These are phyloP conservation scores for Geranium rotundifolium DNA, from an alignment of 345 rosid genomes.

Conservation along the genomic window DNA sequence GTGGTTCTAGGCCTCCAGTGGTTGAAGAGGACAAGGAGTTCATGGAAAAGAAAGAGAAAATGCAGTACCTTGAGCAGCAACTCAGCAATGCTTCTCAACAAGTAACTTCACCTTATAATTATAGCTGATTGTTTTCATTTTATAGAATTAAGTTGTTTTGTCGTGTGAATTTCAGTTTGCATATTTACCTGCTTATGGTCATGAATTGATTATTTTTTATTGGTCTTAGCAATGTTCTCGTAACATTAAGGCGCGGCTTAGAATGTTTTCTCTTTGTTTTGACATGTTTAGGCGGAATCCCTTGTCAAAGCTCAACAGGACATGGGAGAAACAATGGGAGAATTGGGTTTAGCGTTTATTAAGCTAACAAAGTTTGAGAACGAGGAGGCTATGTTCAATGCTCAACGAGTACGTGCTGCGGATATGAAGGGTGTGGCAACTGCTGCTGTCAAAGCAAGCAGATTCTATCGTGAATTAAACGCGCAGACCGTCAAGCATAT, in stretches of 20 bases:
- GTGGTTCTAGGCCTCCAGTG: conserved; percentile 61
- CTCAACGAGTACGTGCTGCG: conserved; percentile 63
- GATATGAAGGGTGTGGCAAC: conserved; percentile 90
- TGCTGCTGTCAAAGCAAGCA: conserved; percentile 95
- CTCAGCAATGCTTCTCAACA: conserved; percentile 90
- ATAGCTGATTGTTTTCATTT: background rate
- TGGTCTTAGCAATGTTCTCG: background rate
- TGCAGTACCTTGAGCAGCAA: conserved; percentile 78
- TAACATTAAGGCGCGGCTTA: background rate
- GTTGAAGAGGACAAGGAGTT: conserved; percentile 92
- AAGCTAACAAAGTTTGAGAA: conserved; percentile 87
- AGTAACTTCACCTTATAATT: conserved; percentile 20
- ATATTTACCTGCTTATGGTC: background rate
- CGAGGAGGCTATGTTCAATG: conserved; percentile 68
- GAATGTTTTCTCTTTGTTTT: conserved; percentile 5
- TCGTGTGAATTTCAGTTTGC: background rate
- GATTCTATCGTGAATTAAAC: conserved; percentile 80
- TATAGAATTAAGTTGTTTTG: background rate
- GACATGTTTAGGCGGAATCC: conserved; percentile 54
- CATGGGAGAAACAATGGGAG: conserved; percentile 96
- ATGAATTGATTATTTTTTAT: background rate
- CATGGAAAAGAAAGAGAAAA: conserved; percentile 69
- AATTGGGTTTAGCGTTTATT: conserved; percentile 76
- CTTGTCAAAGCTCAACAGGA: conserved; percentile 94
- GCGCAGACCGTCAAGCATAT: conserved; percentile 88